Evolutionary conservation across 2,329 filamentous ascomycete genomes (phyloP).

Genomic region (Lasiodiplodia gonubiensis): DNA sequence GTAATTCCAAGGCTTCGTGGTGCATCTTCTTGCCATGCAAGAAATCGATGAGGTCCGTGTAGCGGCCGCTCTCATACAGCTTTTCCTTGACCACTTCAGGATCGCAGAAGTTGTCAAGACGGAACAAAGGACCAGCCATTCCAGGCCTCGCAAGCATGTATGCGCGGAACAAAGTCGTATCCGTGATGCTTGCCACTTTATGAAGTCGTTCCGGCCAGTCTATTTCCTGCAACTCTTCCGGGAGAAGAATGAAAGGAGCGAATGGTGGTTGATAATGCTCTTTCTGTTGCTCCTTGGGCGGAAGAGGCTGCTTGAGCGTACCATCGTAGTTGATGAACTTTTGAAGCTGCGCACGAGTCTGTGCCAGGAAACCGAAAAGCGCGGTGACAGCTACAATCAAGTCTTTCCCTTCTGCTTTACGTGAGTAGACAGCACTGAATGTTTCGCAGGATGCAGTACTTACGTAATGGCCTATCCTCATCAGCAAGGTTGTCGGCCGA

Average conservation of each 20-base stretch:
- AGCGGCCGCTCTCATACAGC: conserved; percentile 83
- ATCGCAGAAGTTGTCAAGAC: conserved; percentile 96
- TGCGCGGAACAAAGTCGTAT: conserved; percentile 91
- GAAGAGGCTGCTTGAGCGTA: conserved; percentile 62
- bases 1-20: conserved; percentile 79
- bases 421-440: background rate
- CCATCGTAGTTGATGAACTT: conserved; percentile 66
- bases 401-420: conserved; percentile 74
- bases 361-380: conserved; percentile 85
- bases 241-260: conserved; percentile 47
- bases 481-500: conserved; percentile 47
- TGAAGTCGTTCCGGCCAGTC: conserved; percentile 75
- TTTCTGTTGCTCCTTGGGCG: conserved; percentile 47
- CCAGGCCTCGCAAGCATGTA: conserved; percentile 92
- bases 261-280: conserved; percentile 50
- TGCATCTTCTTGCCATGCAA: conserved; percentile 95
- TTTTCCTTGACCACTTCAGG: conserved; percentile 94
- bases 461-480: conserved; percentile 54
- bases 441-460: background rate
- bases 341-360: conserved; percentile 72
- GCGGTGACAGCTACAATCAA: conserved; percentile 81
- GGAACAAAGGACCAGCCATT: conserved; percentile 86
- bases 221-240: conserved; percentile 45
- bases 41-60: conserved; percentile 96
- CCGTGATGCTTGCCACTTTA: conserved; percentile 80